Evolutionary conservation across 139 green algal genomes (phyloP), one percentile per base, ranked within the genome.

Genomic region (Tetradesmus lagerheimii): DNA sequence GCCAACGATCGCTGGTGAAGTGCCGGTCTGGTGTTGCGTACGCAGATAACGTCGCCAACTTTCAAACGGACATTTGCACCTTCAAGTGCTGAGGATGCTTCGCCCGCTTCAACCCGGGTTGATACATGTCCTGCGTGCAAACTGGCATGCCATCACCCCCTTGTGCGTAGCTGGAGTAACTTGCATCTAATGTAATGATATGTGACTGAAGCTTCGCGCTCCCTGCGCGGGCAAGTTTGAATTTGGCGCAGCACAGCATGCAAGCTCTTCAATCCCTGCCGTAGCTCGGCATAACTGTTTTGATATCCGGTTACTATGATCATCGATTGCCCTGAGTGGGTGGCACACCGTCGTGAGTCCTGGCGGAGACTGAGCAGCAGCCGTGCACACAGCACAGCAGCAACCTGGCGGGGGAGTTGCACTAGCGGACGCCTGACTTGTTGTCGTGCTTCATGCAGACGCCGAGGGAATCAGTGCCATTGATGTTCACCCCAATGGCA

Each of bases 381-480:
- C 37, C 71, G 76, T 2, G 34, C 25, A 62, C 29, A 45, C 66
- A 64, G 18, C 57, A 62, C 15, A 37, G 14, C 64, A 43, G n/a
- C 37, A 43, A 76, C 11, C 29, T 47, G 57, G 57, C 71, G n/a
- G 71, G 31, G 41, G 71, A 79, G 31, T n/a, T 38, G 71, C 84
- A 62, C 85, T 47, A 38, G 34, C 88, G 39, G 75, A 34, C 79
- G 31, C 41, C 38, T 87, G 71, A 84, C 57, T 4, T 31, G 29
- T 20, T 41, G 23, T n/a, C 50, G 31, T 50, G 14, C 20, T 23
- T 29, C 50, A 14, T 84, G 71, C 87, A 80, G 71, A 83, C 57
- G 66, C 50, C 11, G 34, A 91, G 80, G 87, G 93, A 84, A 97
- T 98, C 62, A 96, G 93, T 53, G 95, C 94, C 37, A 76, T 98